Evolutionary conservation across 2,329 filamentous ascomycete species (phyloP), one percentile per base, ranked within the genome.

Genomic region (Plectosphaerella plurivora): DNA sequence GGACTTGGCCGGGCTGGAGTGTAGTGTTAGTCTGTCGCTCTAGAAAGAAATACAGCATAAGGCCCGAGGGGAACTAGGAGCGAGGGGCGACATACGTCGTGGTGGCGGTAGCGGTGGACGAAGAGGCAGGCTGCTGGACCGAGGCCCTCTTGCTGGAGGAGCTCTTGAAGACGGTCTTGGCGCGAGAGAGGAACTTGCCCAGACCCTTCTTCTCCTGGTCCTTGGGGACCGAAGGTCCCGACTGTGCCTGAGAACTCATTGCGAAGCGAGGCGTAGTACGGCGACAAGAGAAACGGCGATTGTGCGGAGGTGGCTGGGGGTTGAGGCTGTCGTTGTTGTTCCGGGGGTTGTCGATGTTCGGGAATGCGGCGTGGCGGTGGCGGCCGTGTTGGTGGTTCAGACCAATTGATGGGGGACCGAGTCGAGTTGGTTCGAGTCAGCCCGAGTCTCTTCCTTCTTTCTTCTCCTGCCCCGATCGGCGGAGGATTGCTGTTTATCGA

Each of bases 111-210:
- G 55, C 33, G 37, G 52, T 47, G 20, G 41, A 42, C 37, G 47
- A 33, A 48, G 33, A 50, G 45, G 49, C 18, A 49, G 52, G 44
- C 52, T 50, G 53, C 46, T 53, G 51, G 18, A 52, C 50, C 24
- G 54, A 54, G 35, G 45, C 25, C 16, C 52, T 50, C 54, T 57
- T 57, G 41, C 18, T 44, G 37, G 54, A 56, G 48, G 65, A 61
- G 12, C 62, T 51, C 64, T 68, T 78, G 52, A 80, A 68, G 33
- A 77, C 75, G 3, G 75, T 76, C 69, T 74, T 81, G 61, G 78
- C 69, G 36, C 75, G 69, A 36, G 72, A 73, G 33, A 81, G 55
- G 18, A 81, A 66, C 60, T 70, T 78, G 51, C 71, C 73, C 25
- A 81, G 58, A 12, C 73, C 72, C 63, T 70, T 78, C 67, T 73